Evolutionary conservation across 345 rosid species (phyloP).

Genomic region (Populus simonii): DNA sequence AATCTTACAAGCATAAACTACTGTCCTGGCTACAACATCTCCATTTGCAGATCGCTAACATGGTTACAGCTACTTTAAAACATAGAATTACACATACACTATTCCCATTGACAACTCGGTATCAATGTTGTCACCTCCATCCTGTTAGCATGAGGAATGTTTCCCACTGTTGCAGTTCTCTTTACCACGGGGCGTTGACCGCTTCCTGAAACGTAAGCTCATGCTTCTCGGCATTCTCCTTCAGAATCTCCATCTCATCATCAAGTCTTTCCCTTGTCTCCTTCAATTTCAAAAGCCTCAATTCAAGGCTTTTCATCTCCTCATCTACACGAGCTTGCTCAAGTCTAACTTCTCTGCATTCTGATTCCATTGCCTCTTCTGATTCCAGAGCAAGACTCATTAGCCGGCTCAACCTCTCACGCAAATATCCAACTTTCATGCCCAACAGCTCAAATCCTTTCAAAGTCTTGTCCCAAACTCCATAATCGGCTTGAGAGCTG

Average conservation of each 20-base stretch:
- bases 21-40: neutral
- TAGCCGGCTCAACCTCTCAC: constrained; percentile 30
- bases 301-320: constrained; percentile 32
- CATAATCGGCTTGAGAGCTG: constrained; percentile 31
- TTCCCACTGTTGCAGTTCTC: neutral
- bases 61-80: constrained; percentile 2
- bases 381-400: constrained; percentile 28
- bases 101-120: neutral
- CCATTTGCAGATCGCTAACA: neutral
- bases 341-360: constrained; percentile 16
- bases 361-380: constrained; percentile 25
- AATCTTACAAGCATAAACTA: neutral
- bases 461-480: constrained; percentile 43
- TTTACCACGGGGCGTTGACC: constrained; percentile 36
- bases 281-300: constrained; percentile 22
- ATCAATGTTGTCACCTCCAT: neutral
- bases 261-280: constrained; percentile 27
- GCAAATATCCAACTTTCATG: constrained; percentile 44
- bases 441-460: constrained; percentile 54
- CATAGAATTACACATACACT: neutral
- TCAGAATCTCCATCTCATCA: constrained; percentile 27
- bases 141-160: neutral
- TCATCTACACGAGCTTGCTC: constrained; percentile 27
- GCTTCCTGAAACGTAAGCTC: constrained; percentile 31
- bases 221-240: constrained; percentile 22